Percentiles rank a stretch among this genome's conserved stretches.
These are phyloP conservation scores for Pichia membranifaciens DNA, from an alignment of 805 yeast species.

Conservation along the genomic window DNA sequence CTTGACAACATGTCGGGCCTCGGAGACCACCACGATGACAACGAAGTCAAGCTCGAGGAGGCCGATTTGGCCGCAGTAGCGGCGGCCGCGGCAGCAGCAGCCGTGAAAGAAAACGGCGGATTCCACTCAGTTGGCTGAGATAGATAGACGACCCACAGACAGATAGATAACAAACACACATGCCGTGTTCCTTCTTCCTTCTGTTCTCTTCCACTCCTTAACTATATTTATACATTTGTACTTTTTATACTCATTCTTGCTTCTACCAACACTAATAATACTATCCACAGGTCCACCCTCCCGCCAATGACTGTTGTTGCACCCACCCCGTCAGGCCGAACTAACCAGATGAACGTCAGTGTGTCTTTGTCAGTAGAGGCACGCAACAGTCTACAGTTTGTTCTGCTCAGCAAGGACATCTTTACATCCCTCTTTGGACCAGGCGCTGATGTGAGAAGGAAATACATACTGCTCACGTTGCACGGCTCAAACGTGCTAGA, in stretches of 20 bases:
- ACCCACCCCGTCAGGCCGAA: too few species aligned
- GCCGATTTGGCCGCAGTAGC: slow-evolving; percentile 31
- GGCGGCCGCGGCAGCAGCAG: slow-evolving; percentile 29
- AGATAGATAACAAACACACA: too few species aligned
- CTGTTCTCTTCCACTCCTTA: too few species aligned
- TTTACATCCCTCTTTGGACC: slow-evolving; percentile 15
- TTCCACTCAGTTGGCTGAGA: too few species aligned
- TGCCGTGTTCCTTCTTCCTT: too few species aligned
- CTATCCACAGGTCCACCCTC: too few species aligned
- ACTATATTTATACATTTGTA: too few species aligned
- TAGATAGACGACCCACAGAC: too few species aligned
- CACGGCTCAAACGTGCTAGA: slow-evolving; percentile 22
- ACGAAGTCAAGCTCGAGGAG: slow-evolving; percentile 15
- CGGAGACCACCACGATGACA: slow-evolving; percentile 11
- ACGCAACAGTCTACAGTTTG: slow-evolving; percentile 18
- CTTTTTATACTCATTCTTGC: too few species aligned
- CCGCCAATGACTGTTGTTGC: too few species aligned
- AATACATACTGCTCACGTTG: slow-evolving; percentile 19
- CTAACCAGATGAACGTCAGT: slow-evolving; percentile 5
- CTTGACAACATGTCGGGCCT: slow-evolving; percentile 5
- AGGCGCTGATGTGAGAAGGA: slow-evolving; percentile 3
- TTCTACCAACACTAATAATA: too few species aligned
- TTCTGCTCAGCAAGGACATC: slow-evolving; percentile 16
- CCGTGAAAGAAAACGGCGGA: slow-evolving; percentile 11
- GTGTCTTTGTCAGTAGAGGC: slow-evolving; percentile 20